These are phyloP conservation scores for Beauveria asiatica DNA, from an alignment of 2,329 filamentous ascomycete species.

Conservation along the genomic window DNA sequence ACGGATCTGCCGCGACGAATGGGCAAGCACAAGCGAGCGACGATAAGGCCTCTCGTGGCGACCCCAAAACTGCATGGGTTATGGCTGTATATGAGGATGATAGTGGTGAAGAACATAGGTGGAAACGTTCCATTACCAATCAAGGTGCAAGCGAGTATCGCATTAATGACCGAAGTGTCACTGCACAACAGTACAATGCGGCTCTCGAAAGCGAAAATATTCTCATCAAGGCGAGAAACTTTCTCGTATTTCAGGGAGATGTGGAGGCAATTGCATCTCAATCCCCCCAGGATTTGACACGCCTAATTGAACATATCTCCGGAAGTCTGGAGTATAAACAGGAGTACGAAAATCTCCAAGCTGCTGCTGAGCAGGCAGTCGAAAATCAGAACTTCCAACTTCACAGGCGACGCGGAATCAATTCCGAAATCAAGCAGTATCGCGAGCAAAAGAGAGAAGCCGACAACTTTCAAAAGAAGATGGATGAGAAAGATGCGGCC, in stretches of 20 bases:
- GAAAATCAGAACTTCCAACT: constrained; percentile 87
- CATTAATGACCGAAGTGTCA: constrained; percentile 87
- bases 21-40: constrained; percentile 53
- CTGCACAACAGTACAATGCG: constrained; percentile 87
- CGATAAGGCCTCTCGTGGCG: constrained; percentile 59
- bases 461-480: constrained; percentile 85
- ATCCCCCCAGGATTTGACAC: constrained; percentile 85
- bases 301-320: constrained; percentile 94
- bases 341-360: constrained; percentile 87
- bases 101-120: constrained; percentile 85
- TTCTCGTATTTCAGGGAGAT: constrained; percentile 96
- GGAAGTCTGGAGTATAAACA: constrained; percentile 90
- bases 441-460: constrained; percentile 94
- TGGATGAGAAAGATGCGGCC: constrained; percentile 80
- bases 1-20: constrained; percentile 64
- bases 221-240: constrained; percentile 94
- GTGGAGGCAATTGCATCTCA: constrained; percentile 95
- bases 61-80: constrained; percentile 94
- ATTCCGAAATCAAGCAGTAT: constrained; percentile 96
- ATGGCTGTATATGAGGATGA: constrained; percentile 99
- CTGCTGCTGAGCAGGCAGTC: constrained; percentile 73
- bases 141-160: constrained; percentile 88
- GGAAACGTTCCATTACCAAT: constrained; percentile 91
- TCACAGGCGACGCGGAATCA: constrained; percentile 83
- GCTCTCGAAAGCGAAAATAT: constrained; percentile 91